These are phyloP conservation scores for Stephania japonica DNA, from an alignment of 164 flowering plant species.

Conservation along the genomic window DNA sequence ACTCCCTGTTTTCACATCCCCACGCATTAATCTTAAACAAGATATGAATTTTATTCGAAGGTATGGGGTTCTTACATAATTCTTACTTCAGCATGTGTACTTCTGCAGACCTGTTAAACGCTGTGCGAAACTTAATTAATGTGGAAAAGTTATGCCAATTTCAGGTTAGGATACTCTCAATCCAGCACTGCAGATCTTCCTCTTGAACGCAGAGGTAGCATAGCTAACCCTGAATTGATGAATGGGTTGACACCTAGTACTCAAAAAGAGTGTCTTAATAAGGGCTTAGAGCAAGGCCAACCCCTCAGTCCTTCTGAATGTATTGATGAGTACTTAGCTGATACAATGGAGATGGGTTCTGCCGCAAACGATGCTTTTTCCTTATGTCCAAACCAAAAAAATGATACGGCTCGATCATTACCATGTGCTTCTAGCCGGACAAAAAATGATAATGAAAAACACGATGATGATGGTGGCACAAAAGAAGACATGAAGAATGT, in stretches of 20 bases:
- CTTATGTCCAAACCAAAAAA: conserved; percentile 15
- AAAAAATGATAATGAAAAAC: conserved; percentile 7
- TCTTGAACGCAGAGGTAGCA: conserved; percentile 10
- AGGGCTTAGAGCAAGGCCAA: conserved; percentile 13
- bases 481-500: conserved; percentile 4
- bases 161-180: conserved; percentile 22
- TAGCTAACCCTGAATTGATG: neutral
- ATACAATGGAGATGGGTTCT: conserved; percentile 28
- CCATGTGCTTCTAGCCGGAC: conserved; percentile 10
- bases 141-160: conserved; percentile 3
- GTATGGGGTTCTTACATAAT: conserved; percentile 13
- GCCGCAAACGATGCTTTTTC: conserved; percentile 5
- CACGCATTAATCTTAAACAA: conserved; percentile 24
- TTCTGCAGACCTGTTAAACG: neutral
- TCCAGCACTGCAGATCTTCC: conserved; percentile 17
- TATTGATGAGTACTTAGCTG: conserved; percentile 34
- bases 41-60: conserved; percentile 28
- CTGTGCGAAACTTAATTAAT: neutral
- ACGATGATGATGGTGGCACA: neutral
- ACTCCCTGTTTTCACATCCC: conserved; percentile 49
- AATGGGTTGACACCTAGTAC: conserved; percentile 9
- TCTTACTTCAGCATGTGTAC: neutral
- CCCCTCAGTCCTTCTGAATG: conserved; percentile 28
- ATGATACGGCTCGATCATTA: conserved; percentile 13
- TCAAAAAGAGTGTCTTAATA: conserved; percentile 15